Evolutionary conservation across 1,139 yeast genomes (phyloP), one percentile per base, ranked within the genome.

Genomic region (Hanseniaspora uvarum): DNA sequence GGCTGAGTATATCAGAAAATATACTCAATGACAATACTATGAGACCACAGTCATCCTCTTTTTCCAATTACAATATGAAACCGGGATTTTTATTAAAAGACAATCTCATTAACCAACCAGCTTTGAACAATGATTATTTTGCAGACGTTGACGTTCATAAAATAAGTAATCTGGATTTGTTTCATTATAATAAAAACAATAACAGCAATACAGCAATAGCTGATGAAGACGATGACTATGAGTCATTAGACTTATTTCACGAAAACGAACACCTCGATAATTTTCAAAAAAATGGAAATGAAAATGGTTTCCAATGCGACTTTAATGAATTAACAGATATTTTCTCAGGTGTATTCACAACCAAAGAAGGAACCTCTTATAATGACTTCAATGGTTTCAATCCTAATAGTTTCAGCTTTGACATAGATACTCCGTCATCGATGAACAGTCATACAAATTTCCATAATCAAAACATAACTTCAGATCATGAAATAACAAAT

Each of bases 201-300:
- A 56, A 48, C 28, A 44, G 51, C 28, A 44, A 49, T 30, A 45
- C 45, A 19, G 55, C 56, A 10, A 57, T 47, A 5, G 43, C 52
- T 11, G 56, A 48, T 26, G 56, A 51, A 16, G 54, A 56, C 19
- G 56, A 58, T 10, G 56, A 55, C 21, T 50, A 50, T 37, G 53
- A 50, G 21, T 43, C 48, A 28, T 16, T 50, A 11, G 53, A 50
- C 21, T 30, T 50, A 7, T 50, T 50, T 16, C 46, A 50, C 43
- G 39, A 43, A 31, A n/a, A 30, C 16, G 37, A 24, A 12, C 24
- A 41, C 7, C 6, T 41, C 4, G 16, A 18, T 18, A 26, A 21
- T 8, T 43, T 40, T 11, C 19, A 24, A 5, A 41, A 41, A 28
- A 41, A 31, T 7, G 44, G 21, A 16, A 33, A 40, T 8, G 30